Base-by-base conservation (phyloP, 2,329 filamentous ascomycete genomes). In the Calonectria multiphialidica region DNA sequence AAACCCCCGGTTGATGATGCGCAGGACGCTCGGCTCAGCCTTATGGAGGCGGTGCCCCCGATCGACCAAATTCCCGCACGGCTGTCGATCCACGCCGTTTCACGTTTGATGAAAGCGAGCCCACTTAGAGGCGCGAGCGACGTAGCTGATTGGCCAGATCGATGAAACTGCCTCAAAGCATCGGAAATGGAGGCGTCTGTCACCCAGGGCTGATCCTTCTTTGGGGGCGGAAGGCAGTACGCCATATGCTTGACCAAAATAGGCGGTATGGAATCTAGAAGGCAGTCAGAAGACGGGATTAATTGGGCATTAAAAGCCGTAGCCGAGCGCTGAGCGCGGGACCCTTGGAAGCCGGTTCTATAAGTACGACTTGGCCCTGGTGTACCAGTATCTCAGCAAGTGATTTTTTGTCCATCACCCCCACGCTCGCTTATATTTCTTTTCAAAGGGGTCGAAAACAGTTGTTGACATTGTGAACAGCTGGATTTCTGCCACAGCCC, bases 351-450 rank as follows among this genome's bases (percentile, higher is more conserved):
- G 23, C 44, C 47, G 21, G 21, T 42, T 63, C 30, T 68, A 68
- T 68, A 68, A 68, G 55, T 63, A 55, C 21, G 16, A 63, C 55
- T 68, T 33, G 8, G 35, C 25, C 66, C 21, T 53, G 44, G 30
- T 63, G 21, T 42, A 16, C 13, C 10, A 15, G 30, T 57, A 18
- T 37, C 40, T 12, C 10, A 25, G 44, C 42, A 42, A 50, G 53
- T 68, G 53, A 42, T 47, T n/a, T 37, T 61, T 61, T 47, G 6
- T 33, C 16, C 15, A 40, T 15, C 25, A 59, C 53, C 21, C 66
- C 49, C 28, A 21, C 28, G 42, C 28, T 68, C 53, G 28, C 35
- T 61, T 47, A n/a, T 23, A 18, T 23, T 13, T 47, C 44, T 10
- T 47, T 47, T 12, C n/a, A 47, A n/a, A 42, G 15, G 40, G 13